Conservation (phyloP, 2,329 filamentous ascomycete genomes). For the Monilinia laxa region DNA sequence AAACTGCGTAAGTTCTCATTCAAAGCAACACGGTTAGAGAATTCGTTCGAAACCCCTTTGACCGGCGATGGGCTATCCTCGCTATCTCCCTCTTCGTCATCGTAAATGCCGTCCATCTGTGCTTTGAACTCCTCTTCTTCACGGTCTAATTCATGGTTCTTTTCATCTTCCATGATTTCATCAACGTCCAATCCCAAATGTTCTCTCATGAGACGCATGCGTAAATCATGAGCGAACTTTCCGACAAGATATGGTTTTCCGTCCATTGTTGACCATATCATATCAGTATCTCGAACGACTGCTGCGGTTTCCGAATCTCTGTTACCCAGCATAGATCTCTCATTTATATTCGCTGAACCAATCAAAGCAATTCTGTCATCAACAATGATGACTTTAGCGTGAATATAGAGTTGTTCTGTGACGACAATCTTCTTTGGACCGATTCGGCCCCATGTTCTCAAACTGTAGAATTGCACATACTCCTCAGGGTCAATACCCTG, state of each 20-base stretch:
- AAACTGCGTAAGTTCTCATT: constrained; percentile 63
- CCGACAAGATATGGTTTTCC: constrained; percentile 87
- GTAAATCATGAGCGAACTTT: constrained; percentile 87
- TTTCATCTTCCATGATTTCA: constrained; percentile 78
- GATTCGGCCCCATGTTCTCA: constrained; percentile 90
- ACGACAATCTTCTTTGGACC: constrained; percentile 78
- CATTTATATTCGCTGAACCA: constrained; percentile 97
- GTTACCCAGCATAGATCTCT: constrained; percentile 88
- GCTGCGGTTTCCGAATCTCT: constrained; percentile 91
- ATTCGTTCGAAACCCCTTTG: constrained; percentile 48
- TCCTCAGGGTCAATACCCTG: constrained; percentile 87
- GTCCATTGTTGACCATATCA: constrained; percentile 89
- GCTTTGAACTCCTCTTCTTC: constrained; percentile 52
- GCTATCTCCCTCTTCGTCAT: constrained; percentile 44
- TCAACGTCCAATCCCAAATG: constrained; percentile 96
- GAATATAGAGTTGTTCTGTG: constrained; percentile 96
- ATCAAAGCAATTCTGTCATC: constrained; percentile 93
- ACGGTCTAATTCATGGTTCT: constrained; percentile 63
- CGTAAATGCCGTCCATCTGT: constrained; percentile 64
- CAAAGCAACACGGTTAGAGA: constrained; percentile 50
- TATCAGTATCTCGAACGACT: constrained; percentile 87
- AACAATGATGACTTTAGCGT: constrained; percentile 94
- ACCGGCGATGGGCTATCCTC: constrained; percentile 19
- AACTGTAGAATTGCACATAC: constrained; percentile 91
- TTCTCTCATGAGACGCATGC: constrained; percentile 92